Conservation (phyloP, 139 green algal species). For the Pycnococcus provasolii region DNA sequence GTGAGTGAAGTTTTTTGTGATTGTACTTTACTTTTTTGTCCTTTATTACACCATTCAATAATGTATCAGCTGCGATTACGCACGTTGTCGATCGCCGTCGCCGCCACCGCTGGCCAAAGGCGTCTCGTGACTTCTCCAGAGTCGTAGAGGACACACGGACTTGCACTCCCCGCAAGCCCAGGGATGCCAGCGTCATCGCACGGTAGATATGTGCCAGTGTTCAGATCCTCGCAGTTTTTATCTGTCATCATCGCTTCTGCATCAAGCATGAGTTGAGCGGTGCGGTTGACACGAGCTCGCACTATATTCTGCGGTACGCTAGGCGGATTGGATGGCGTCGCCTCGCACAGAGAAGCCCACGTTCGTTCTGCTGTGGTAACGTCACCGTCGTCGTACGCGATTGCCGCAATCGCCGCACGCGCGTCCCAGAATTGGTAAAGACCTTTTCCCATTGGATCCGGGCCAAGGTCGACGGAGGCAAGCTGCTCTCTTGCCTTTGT, state of each 20-base stretch:
- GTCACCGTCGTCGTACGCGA: background rate
- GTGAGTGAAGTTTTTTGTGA: too few species aligned
- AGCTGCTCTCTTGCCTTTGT: background rate
- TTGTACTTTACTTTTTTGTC: too few species aligned
- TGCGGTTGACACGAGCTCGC: background rate
- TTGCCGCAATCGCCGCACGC: conserved; percentile 1
- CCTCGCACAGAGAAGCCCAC: background rate
- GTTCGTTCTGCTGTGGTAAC: background rate
- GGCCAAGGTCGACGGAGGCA: conserved; percentile 2
- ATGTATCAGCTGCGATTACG: too few species aligned
- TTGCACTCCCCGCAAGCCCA: background rate
- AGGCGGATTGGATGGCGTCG: background rate
- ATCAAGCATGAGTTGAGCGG: conserved; percentile 4
- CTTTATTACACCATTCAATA: too few species aligned
- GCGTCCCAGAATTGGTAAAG: conserved; percentile 14
- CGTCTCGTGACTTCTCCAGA: background rate
- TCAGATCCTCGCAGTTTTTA: conserved; percentile 15
- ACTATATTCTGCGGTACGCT: background rate
- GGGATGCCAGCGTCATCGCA: conserved; percentile 17
- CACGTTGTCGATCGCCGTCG: background rate
- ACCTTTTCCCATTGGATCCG: background rate
- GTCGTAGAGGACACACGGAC: conserved; percentile 5
- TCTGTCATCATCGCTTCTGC: conserved; percentile 1
- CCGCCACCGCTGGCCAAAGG: conserved; percentile 8
- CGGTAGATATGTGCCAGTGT: background rate